phyloP scores from a whole-genome alignment of 495 filamentous ascomycete genomes.

The Podospora fimiseda region DNA sequence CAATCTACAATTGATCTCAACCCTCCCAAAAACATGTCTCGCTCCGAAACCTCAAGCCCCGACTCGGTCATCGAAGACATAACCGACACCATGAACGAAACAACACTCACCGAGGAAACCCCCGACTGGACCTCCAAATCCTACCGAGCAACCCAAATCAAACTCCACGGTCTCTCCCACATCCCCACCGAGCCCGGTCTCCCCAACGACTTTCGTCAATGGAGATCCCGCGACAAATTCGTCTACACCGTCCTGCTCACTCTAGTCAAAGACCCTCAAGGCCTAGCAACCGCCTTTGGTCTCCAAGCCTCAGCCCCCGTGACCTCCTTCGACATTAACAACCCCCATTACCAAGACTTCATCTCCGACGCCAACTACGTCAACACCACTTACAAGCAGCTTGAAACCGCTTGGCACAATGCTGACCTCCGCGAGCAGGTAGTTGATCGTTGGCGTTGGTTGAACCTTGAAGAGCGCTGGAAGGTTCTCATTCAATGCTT shows the following conservation, averaged over 20 bases:
- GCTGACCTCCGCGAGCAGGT: neutral
- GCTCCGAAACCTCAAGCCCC: too few species aligned
- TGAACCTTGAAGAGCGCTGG: neutral
- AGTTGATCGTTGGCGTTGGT: neutral
- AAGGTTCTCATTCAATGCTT: neutral
- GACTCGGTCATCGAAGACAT: too few species aligned
- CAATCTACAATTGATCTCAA: too few species aligned
- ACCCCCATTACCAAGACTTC: neutral
- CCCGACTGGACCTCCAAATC: neutral
- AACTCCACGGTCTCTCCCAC: neutral
- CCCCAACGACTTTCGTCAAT: neutral
- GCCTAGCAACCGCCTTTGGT: neutral
- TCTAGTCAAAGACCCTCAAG: neutral
- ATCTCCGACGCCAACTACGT: neutral
- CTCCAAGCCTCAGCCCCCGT: neutral
- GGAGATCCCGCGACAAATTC: neutral
- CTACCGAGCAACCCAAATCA: neutral
- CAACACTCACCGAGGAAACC: too few species aligned
- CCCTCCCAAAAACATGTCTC: too few species aligned
- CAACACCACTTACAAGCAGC: neutral
- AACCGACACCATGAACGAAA: too few species aligned
- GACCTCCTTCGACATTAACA: neutral
- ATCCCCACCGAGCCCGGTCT: neutral
- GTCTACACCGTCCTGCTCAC: neutral
- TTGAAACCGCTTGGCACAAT: neutral